Evolutionary conservation across 257 asterid species (phyloP).

Genomic region (Nicotiana tomentosiformis): DNA sequence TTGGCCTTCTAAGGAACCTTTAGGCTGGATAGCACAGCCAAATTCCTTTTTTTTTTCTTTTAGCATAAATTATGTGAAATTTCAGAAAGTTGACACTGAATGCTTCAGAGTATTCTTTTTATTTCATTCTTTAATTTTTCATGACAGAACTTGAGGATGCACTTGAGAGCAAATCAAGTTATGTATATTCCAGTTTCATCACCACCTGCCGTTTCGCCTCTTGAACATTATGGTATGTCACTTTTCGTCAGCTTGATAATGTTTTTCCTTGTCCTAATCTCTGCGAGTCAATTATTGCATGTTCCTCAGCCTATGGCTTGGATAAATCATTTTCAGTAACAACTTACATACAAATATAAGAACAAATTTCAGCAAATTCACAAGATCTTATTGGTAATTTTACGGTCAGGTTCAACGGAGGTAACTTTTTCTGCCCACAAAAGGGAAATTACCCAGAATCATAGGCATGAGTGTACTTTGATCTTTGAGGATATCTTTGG

Average conservation of each 20-base stretch:
- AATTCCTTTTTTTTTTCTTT: background rate
- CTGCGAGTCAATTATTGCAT: background rate
- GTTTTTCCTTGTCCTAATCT: background rate
- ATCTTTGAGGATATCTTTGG: conserved; percentile 61
- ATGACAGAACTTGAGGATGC: conserved; percentile 57
- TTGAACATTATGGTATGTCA: conserved; percentile 28
- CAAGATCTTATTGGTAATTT: conserved; percentile 1
- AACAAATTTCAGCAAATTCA: background rate
- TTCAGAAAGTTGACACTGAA: background rate
- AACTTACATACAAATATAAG: background rate
- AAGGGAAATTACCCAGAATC: conserved; percentile 60
- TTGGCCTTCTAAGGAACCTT: background rate
- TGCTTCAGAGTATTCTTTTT: background rate
- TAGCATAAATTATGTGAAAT: background rate
- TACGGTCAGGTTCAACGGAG: conserved; percentile 38
- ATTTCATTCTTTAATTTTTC: conserved; percentile 7
- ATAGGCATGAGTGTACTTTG: conserved; percentile 65
- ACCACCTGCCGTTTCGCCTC: conserved; percentile 67
- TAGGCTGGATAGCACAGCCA: background rate
- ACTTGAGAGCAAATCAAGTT: conserved; percentile 57
- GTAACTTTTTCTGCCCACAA: conserved; percentile 48
- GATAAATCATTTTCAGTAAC: background rate
- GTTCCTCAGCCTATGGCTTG: background rate
- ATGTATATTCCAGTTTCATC: conserved; percentile 57
- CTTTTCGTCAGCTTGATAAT: conserved; percentile 20